A percentile compares a stretch with the other conserved stretches of the same genome.
Conservation (phyloP, 1,284 basidiomycete species). For the Macrocybe sp. region DNA sequence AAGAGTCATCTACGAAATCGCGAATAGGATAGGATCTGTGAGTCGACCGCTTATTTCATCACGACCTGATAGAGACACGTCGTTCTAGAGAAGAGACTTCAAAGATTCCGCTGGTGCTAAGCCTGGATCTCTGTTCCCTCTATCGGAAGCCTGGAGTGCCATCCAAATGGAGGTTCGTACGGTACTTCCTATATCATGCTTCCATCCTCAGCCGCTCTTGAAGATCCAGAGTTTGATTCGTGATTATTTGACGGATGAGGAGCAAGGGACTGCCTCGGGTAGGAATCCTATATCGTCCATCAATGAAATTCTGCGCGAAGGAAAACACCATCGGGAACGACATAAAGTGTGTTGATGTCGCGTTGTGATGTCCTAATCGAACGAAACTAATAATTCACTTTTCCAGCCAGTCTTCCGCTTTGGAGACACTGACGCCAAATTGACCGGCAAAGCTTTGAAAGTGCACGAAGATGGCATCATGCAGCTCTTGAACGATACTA, state of each 20-base stretch:
- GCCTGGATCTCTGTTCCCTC: constrained; percentile 68
- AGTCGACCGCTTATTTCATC: constrained; percentile 23
- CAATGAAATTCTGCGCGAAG: constrained; percentile 90
- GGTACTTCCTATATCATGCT: constrained; percentile 1
- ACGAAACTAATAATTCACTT: constrained; percentile 5
- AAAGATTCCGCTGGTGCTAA: constrained; percentile 78
- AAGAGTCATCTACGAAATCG: constrained; percentile 88
- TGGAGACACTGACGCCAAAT: constrained; percentile 79
- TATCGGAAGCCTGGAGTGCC: constrained; percentile 89
- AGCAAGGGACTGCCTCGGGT: constrained; percentile 69
- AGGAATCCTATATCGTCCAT: constrained; percentile 89
- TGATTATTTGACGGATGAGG: constrained; percentile 91
- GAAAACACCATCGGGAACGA: constrained; percentile 72
- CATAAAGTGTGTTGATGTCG: constrained; percentile 51
- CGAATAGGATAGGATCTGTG: constrained; percentile 83
- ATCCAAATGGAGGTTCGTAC: constrained; percentile 80
- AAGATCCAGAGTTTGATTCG: constrained; percentile 84
- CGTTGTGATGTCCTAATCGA: no score
- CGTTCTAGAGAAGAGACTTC: constrained; percentile 74
- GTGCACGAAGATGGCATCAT: constrained; percentile 84
- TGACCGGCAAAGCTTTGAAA: constrained; percentile 64
- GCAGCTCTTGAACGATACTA: constrained; percentile 81
- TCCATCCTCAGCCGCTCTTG: constrained; percentile 7
- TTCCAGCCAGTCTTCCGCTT: constrained; percentile 84
- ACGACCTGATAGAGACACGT: constrained; percentile 2